phyloP scores from a whole-genome alignment of 2,329 filamentous ascomycete genomes.

The Calcarisporium arbuscula region DNA sequence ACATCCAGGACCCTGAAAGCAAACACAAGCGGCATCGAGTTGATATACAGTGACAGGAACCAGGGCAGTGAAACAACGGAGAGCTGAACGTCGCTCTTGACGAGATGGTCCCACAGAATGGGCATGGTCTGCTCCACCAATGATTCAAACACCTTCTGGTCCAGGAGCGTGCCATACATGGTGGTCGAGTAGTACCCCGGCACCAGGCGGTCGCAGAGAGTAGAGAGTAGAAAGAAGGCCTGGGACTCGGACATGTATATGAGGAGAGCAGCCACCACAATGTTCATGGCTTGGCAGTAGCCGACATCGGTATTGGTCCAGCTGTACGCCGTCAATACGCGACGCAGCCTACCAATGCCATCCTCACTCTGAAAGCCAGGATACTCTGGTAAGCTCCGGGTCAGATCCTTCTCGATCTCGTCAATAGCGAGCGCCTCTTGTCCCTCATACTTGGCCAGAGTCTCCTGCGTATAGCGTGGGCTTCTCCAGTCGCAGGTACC shows the following conservation, averaged over 20 bases:
- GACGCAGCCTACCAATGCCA: conserved; percentile 80
- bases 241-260: conserved; percentile 98
- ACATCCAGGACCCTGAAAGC: conserved; percentile 95
- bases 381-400: conserved; percentile 93
- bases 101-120: conserved; percentile 95
- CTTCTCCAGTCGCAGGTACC: conserved; percentile 82
- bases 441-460: conserved; percentile 74
- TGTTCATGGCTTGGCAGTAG: conserved; percentile 99
- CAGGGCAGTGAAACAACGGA: conserved; percentile 96
- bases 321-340: conserved; percentile 93
- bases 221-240: conserved; percentile 88
- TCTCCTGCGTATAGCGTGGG: conserved; percentile 77
- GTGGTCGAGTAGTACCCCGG: conserved; percentile 98
- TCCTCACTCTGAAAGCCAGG: conserved; percentile 95
- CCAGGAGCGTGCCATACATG: conserved; percentile 96
- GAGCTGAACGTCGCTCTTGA: conserved; percentile 92
- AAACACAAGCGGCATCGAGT: conserved; percentile 98
- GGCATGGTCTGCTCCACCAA: conserved; percentile 99
- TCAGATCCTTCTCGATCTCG: conserved; percentile 97
- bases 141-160: conserved; percentile 96
- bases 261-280: conserved; percentile 92
- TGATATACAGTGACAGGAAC: conserved; percentile 98
- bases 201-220: conserved; percentile 85
- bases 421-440: conserved; percentile 92
- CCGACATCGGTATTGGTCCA: conserved; percentile 95